Conservation (phyloP, 2,329 filamentous ascomycete genomes). For the Aspergillus sp. region DNA sequence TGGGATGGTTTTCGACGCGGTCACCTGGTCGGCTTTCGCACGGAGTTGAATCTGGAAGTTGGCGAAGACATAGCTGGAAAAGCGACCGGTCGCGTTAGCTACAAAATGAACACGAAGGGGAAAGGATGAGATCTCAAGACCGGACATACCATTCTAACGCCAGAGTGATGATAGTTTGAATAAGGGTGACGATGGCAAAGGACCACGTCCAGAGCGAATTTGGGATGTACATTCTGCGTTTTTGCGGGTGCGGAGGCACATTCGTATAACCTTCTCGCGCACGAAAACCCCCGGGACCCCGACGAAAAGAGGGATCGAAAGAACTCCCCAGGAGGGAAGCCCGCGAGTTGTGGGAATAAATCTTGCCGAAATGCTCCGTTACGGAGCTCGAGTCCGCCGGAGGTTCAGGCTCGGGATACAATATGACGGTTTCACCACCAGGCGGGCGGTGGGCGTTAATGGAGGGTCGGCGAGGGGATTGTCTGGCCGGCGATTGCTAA, state of each 20-base stretch:
- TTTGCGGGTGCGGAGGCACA: constrained; percentile 32
- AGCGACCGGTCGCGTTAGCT: constrained; percentile 2
- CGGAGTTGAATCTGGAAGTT: constrained; percentile 67
- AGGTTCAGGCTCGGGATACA: constrained; percentile 28
- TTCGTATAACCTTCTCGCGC: constrained; percentile 51
- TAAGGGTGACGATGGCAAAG: constrained; percentile 71
- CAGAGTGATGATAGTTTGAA: constrained; percentile 79
- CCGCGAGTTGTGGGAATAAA: constrained; percentile 57
- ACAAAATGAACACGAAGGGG: neutral
- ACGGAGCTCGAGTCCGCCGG: constrained; percentile 36
- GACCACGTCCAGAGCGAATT: constrained; percentile 84
- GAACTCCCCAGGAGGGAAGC: constrained; percentile 57
- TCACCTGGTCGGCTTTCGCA: constrained; percentile 41
- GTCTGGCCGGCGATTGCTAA: neutral
- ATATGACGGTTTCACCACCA: constrained; percentile 35
- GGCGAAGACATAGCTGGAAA: constrained; percentile 77
- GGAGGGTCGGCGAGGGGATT: constrained; percentile 5
- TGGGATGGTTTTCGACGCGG: constrained; percentile 68
- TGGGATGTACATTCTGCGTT: constrained; percentile 68
- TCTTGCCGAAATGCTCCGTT: constrained; percentile 49
- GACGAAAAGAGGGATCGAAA: constrained; percentile 51
- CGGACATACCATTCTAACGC: constrained; percentile 77
- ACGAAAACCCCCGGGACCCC: constrained; percentile 51
- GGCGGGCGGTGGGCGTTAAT: constrained; percentile 19
- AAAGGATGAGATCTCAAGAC: neutral